Evolutionary conservation across 331 rosid genomes (phyloP), one percentile per base, ranked within the genome.

Genomic region (Spiraea crenata): DNA sequence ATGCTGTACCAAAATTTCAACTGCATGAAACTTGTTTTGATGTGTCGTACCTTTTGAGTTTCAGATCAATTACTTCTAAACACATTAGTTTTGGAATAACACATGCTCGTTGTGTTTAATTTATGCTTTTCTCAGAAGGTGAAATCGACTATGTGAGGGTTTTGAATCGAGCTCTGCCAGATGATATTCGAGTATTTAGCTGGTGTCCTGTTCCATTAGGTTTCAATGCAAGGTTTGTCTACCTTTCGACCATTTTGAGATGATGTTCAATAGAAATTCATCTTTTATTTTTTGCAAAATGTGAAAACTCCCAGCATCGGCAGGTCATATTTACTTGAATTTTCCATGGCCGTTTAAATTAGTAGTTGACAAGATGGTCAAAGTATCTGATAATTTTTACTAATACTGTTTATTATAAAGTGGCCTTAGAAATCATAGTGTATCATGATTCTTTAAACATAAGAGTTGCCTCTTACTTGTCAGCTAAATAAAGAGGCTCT

Each of bases 121-220:
- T 25, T 62, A 61, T 78, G 47, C 72, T 57, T 71, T 79, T 64
- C 52, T 57, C 82, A 89, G 96, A 85, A 73, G 86, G 84, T 65
- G 98, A 93, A 83, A 83, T 90, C 58, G 95, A 93, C 86, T 93
- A 93, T 77, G 96, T 86, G 75, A 86, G 90, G 85, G 96, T 91
- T 77, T 83, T 93, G 65, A 93, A 93, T 85, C 86, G 90, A 81
- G 96, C 57, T 58, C 97, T 93, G 70, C 99, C 97, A 0, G 69
- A 74, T 74, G 97, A 93, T 81, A 93, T 93, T 75, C 86, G 96
- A 67, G 81, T 93, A 76, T 51, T 93, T 71, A 92, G 95, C 74
- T 93, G 99, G 97, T 91, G 86, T 79, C 81, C 96, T 73, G 87
- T 85, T 74, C 92, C 97, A 50, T 66, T 82, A 65, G 92, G 76